These are phyloP conservation scores for Globisporangium radiosum DNA, from an alignment of 352 stramenopile genomes.

Conservation along the genomic window DNA sequence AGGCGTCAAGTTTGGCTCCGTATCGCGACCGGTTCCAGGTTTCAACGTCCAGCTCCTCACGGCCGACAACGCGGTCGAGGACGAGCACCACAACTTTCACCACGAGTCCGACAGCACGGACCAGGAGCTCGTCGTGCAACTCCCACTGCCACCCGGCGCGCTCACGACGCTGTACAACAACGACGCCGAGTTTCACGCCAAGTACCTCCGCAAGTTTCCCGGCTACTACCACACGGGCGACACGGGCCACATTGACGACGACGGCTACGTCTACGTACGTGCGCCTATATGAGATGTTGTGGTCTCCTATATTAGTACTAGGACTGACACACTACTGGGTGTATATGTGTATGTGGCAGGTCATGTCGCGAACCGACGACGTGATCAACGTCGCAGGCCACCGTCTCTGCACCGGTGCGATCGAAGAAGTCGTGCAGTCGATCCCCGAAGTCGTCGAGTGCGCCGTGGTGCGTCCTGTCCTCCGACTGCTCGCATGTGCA, in stretches of 20 bases:
- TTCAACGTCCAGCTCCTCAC: constrained; percentile 79
- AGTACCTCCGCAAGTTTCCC: constrained; percentile 79
- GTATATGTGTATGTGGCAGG: constrained; percentile 18
- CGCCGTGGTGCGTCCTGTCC: constrained; percentile 48
- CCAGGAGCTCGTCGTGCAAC: constrained; percentile 67
- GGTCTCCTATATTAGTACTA: neutral
- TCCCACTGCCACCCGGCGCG: constrained; percentile 75
- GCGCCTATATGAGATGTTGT: neutral
- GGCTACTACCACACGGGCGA: constrained; percentile 90
- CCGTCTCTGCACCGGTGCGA: constrained; percentile 78
- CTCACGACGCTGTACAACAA: constrained; percentile 85
- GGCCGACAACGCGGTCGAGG: constrained; percentile 28
- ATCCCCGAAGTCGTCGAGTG: constrained; percentile 84
- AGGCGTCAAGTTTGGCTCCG: constrained; percentile 56
- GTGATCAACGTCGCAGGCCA: constrained; percentile 89
- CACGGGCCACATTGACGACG: constrained; percentile 81
- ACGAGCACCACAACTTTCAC: constrained; percentile 36
- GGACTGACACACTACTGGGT: neutral
- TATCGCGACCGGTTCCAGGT: constrained; percentile 65
- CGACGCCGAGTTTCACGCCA: constrained; percentile 67
- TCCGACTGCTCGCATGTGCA: no score
- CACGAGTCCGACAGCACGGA: constrained; percentile 52
- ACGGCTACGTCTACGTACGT: constrained; percentile 85
- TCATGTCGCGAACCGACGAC: constrained; percentile 90
- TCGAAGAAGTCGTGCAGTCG: constrained; percentile 86